Base-by-base conservation (phyloP, 2,329 filamentous ascomycete species). In the Arthrobotrys pseudoclavata region DNA sequence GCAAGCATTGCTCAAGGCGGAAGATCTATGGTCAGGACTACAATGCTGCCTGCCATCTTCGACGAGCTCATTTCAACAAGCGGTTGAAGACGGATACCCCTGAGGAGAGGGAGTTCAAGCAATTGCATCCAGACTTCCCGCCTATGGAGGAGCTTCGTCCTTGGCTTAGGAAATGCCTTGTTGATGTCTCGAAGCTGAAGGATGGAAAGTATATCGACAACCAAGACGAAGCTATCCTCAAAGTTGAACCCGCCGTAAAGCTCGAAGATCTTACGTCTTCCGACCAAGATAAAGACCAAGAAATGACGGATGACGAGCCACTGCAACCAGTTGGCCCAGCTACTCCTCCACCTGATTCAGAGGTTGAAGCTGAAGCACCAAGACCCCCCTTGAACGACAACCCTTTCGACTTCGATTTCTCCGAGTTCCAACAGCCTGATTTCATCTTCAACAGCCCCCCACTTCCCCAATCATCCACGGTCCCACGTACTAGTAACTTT, bases 11-110 rank as follows among this genome's bases (percentile, higher is more conserved):
- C 83, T 88, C 87, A 60, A 87, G 87, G 52, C 85, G 87, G 69
- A 97, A 97, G 86, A 88, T 89, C 74, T 98, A 98, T 81, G 92
- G 92, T 2, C 92, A 92, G 15, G 96, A 97, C 85, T 97, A 98
- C 85, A 98, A 98, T 81, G 95, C 94, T 0, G 94, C 94, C 0
- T 95, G 94, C 0, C 95, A 98, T 83, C 87, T 98, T 7, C 89
- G 94, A 48, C 90, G 95, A 61, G 91, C 91, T 0, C 95, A 98
- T 83, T 98, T 97, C 86, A 92, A 91, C 82, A 91, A 76, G 10
- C 79, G 80, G 62, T 53, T 60, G 40, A 78, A 79, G 62, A 80
- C 76, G 29, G 79, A 75, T 69, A 79, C 75, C 55, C 69, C 76
- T 66, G 78, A 76, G 53, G 64, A 80, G 53, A 79, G 74, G 66